Conservation (phyloP, 2,329 filamentous ascomycete species). For the Teratosphaeria epicoccoides region DNA sequence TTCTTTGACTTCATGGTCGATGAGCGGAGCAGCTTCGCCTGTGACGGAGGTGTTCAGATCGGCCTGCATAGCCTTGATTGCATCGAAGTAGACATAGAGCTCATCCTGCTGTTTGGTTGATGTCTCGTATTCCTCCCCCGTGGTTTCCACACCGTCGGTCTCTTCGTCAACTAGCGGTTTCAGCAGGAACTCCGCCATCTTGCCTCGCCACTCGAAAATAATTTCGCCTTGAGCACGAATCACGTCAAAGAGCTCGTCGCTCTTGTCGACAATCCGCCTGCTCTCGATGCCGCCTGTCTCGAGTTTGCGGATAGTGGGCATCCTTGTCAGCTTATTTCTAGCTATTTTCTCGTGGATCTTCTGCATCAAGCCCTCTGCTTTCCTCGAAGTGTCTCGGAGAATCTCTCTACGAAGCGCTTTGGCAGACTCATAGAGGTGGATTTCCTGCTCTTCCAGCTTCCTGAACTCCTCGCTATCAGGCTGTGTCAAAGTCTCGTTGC, state of each 20-base stretch:
- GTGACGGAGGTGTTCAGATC: slow-evolving; percentile 69
- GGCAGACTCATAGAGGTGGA: slow-evolving; percentile 63
- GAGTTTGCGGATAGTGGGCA: slow-evolving; percentile 36
- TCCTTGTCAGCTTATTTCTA: slow-evolving; percentile 45
- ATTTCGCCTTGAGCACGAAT: slow-evolving; percentile 63
- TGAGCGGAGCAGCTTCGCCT: slow-evolving; percentile 64
- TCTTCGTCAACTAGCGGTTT: slow-evolving; percentile 76
- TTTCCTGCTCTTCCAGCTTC: slow-evolving; percentile 58
- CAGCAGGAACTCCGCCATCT: slow-evolving; percentile 60
- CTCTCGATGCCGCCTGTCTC: slow-evolving; percentile 61
- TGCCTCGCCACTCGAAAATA: slow-evolving; percentile 64
- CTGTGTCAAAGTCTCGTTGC: slow-evolving; percentile 51
- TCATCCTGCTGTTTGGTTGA: slow-evolving; percentile 83
- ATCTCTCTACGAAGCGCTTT: slow-evolving; percentile 71
- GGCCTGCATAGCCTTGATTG: slow-evolving; percentile 61
- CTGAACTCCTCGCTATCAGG: slow-evolving; percentile 58
- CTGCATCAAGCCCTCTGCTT: slow-evolving; percentile 54
- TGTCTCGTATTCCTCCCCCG: slow-evolving; percentile 81
- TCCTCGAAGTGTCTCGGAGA: slow-evolving; percentile 47
- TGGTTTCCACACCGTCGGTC: slow-evolving; percentile 55
- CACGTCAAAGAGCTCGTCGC: slow-evolving; percentile 53
- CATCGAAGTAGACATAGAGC: slow-evolving; percentile 75
- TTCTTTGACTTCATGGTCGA: slow-evolving; percentile 59
- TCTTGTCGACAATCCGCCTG: slow-evolving; percentile 51
- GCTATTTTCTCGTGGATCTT: slow-evolving; percentile 38